Percentiles rank a stretch among this genome's conserved stretches.
Conservation (phyloP, 768 basidiomycete genomes). For the Glaciozyma martinii region DNA sequence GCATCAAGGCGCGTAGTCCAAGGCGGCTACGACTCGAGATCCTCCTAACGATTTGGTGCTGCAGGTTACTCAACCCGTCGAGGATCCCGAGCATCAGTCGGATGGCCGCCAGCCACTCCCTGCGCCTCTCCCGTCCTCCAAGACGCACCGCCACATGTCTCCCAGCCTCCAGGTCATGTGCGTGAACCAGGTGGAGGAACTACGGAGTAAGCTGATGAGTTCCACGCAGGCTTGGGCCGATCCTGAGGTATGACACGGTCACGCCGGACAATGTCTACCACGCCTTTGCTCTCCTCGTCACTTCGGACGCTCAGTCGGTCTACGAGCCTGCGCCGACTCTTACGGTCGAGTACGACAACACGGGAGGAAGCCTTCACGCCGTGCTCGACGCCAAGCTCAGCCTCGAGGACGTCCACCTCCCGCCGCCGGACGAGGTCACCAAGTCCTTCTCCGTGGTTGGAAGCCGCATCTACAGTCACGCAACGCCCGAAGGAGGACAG, state of each 20-base stretch:
- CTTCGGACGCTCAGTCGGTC: constrained; percentile 65
- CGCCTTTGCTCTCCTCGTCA: constrained; percentile 80
- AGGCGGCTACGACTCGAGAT: too few species aligned
- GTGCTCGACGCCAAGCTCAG: background rate
- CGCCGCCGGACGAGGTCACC: constrained; percentile 14
- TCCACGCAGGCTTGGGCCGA: constrained; percentile 19
- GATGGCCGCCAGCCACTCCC: background rate
- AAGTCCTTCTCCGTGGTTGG: constrained; percentile 18
- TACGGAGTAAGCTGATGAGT: background rate
- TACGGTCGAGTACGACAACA: constrained; percentile 67
- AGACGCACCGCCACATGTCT: constrained; percentile 16
- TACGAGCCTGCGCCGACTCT: constrained; percentile 67
- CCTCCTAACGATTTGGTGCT: too few species aligned
- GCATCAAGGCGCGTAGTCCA: too few species aligned
- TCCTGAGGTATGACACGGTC: constrained; percentile 55
- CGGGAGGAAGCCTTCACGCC: constrained; percentile 33
- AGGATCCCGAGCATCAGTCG: background rate
- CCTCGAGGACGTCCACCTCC: too few species aligned
- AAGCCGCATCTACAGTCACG: constrained; percentile 34
- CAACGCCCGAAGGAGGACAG: constrained; percentile 52
- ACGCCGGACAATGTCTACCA: constrained; percentile 70
- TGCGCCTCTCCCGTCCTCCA: constrained; percentile 5
- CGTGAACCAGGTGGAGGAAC: background rate
- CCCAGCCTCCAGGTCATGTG: constrained; percentile 29
- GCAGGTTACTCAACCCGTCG: background rate